Percentiles rank a stretch among this genome's conserved stretches.
These are phyloP conservation scores for Datisca glomerata DNA, from an alignment of 306 rosid genomes.

Conservation along the genomic window DNA sequence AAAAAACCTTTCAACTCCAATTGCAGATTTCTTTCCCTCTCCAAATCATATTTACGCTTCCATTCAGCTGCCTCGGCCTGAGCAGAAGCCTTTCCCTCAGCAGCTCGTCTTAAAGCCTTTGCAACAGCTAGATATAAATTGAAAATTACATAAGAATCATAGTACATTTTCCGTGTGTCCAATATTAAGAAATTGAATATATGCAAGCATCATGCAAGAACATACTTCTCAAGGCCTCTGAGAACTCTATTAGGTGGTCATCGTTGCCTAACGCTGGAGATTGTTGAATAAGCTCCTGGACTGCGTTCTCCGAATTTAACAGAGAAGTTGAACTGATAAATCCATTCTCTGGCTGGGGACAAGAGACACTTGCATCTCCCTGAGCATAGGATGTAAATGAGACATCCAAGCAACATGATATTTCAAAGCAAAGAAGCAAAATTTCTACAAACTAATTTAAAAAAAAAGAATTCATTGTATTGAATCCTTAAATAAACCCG, in stretches of 20 bases:
- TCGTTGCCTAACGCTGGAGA: constrained; percentile 54
- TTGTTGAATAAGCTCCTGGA: constrained; percentile 64
- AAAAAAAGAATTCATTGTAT: too few species aligned
- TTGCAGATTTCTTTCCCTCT: constrained; percentile 53
- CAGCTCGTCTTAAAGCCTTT: constrained; percentile 76
- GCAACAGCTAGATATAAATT: constrained; percentile 67
- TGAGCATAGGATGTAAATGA: too few species aligned
- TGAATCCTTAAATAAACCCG: too few species aligned
- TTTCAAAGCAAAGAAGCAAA: too few species aligned
- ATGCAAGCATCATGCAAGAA: background rate
- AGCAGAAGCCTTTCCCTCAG: constrained; percentile 90
- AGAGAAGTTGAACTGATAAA: constrained; percentile 45
- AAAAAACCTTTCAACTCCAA: constrained; percentile 66
- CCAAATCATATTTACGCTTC: constrained; percentile 90
- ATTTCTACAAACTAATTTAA: too few species aligned
- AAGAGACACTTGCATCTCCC: constrained; percentile 44
- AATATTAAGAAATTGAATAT: background rate
- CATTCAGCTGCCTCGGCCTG: constrained; percentile 96
- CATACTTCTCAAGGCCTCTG: constrained; percentile 94
- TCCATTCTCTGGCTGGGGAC: constrained; percentile 56
- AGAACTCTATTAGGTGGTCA: constrained; percentile 88
- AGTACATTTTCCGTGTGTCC: background rate
- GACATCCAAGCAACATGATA: too few species aligned
- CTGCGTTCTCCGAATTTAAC: constrained; percentile 58
- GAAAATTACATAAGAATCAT: constrained; percentile 29